Evolutionary conservation across 306 rosid species (phyloP), one percentile per base, ranked within the genome.

Genomic region (Cucumis cinereus): DNA sequence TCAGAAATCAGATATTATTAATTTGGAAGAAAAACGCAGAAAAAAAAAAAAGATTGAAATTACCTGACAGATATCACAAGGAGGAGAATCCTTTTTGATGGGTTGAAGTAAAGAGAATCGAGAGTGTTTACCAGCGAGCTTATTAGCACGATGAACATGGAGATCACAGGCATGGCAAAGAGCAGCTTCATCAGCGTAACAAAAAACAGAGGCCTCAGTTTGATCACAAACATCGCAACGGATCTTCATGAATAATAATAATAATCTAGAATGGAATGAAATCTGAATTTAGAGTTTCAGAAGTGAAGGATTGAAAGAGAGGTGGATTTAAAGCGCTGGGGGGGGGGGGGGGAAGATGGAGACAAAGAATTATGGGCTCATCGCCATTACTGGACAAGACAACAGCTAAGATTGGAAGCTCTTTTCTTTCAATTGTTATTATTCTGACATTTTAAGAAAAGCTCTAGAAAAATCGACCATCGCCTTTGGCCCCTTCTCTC

Each of bases 141-240:
- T 92, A 80, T 94, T 94, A 15, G 95, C 97, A 9, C 87, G 90
- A 82, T 94, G 98, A 75, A 92, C 89, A 38, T 86, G 86, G 40
- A 40, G 75, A 62, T 94, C 97, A 38, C 96, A 94, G 58, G 19
- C 81, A 33, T 84, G 76, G 57, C 98, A 94, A 38, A 94, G 96
- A 56, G 94, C 93, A 0, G 98, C 98, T 84, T 94, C 97, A 86
- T 94, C 98, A 8, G 96, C 92, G 0, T 91, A 83, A 75, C 98
- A 94, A 81, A 90, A 94, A 3, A 90, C 59, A 11, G 87, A 72
- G 28, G 98, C 97, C 71, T 86, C 84, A 0, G 57, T 81, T 83
- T 84, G 86, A 49, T 86, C 84, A 77, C 98, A 94, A 4, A 86
- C 88, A 79, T 86, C 97, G 73, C 98, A 94, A 68, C 79, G 86